A percentile compares a stretch with the other conserved stretches of the same genome.
Conservation (phyloP, 106 monocot species). For the Iris macrosiphon region DNA sequence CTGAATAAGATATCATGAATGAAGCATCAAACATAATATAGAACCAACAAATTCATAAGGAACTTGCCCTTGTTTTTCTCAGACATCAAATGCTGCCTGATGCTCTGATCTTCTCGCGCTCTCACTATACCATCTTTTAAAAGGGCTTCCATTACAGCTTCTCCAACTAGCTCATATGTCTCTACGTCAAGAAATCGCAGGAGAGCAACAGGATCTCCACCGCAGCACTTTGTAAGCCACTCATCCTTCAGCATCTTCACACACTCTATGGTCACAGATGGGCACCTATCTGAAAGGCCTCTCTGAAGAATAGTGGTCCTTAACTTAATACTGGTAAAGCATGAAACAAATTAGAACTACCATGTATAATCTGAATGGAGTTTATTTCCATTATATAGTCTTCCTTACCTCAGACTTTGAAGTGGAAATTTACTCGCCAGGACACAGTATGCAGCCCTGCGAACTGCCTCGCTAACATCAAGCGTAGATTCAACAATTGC, state of each 20-base stretch:
- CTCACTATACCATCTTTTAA: conserved; percentile 49
- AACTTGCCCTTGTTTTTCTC: conserved; percentile 42
- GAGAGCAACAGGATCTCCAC: conserved; percentile 56
- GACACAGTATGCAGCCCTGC: conserved; percentile 68
- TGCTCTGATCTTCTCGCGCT: conserved; percentile 43
- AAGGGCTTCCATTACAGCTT: conserved; percentile 65
- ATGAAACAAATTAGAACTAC: conserved; percentile 7
- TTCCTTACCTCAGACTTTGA: conserved; percentile 82
- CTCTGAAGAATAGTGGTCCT: conserved; percentile 81
- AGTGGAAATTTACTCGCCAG: conserved; percentile 84
- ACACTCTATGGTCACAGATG: conserved; percentile 63
- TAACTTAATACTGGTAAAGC: conserved; percentile 67
- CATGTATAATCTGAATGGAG: too few species aligned
- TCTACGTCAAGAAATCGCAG: conserved; percentile 87
- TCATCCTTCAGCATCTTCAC: conserved; percentile 87
- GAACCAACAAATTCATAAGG: too few species aligned
- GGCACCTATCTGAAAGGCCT: conserved; percentile 76
- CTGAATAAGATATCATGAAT: too few species aligned
- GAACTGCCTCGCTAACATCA: conserved; percentile 79
- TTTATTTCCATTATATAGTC: too few species aligned
- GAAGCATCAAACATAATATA: too few species aligned
- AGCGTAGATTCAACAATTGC: conserved; percentile 60
- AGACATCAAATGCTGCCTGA: conserved; percentile 46
- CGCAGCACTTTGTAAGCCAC: conserved; percentile 75
- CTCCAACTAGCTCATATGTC: conserved; percentile 91